Evolutionary conservation across 2,329 filamentous ascomycete species (phyloP).

Genomic region (Hymenoscyphus albidus): DNA sequence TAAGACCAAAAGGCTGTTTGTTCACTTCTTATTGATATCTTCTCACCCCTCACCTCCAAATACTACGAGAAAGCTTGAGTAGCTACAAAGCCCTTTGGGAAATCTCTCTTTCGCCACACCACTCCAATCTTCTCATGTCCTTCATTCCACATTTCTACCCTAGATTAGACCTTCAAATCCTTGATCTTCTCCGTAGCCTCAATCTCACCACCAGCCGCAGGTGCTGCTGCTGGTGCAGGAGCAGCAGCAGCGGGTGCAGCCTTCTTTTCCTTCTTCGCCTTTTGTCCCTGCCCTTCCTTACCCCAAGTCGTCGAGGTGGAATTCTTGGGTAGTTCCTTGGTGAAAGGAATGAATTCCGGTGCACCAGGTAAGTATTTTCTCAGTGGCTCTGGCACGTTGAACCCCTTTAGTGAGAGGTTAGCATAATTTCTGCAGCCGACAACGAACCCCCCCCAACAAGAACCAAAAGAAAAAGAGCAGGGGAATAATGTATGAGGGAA

Average conservation of each 20-base stretch:
- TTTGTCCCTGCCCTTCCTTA: constrained; percentile 46
- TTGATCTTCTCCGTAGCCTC: background rate
- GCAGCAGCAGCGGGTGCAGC: constrained; percentile 29
- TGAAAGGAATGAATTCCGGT: constrained; percentile 84
- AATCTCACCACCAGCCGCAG: too few relatives aligned
- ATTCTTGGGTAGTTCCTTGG: constrained; percentile 80
- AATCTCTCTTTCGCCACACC: too few relatives aligned
- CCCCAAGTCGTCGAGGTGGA: constrained; percentile 46
- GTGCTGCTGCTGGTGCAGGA: background rate
- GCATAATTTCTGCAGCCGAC: background rate
- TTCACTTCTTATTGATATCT: too few relatives aligned
- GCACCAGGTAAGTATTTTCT: constrained; percentile 87
- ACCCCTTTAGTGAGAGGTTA: constrained; percentile 48
- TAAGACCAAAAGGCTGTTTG: too few relatives aligned
- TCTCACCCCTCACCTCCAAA: too few relatives aligned
- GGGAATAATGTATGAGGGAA: background rate
- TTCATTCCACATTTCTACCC: too few relatives aligned
- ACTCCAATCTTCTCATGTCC: too few relatives aligned
- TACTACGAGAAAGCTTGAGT: too few relatives aligned
- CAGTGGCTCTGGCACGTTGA: constrained; percentile 76
- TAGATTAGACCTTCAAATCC: background rate
- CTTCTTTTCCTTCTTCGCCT: constrained; percentile 32
- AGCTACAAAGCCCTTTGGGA: too few relatives aligned
- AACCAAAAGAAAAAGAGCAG: background rate
- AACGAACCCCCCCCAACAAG: too few relatives aligned